Percentiles rank a stretch among this genome's conserved stretches.
These are phyloP conservation scores for Crithidia mellificae DNA, from an alignment of 208 protist genomes.

Conservation along the genomic window DNA sequence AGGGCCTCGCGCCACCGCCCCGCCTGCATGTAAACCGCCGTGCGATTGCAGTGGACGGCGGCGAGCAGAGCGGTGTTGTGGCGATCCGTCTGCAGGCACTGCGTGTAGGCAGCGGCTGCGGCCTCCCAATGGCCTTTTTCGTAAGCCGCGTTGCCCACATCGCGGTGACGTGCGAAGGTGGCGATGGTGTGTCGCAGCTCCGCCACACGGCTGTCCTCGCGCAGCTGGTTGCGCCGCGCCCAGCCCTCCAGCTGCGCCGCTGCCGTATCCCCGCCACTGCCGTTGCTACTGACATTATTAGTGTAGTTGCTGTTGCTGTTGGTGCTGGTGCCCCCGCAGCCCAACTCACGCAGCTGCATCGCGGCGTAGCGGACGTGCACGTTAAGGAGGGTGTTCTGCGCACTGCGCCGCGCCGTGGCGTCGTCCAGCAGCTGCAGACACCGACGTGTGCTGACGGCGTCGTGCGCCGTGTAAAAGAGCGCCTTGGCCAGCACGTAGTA, in stretches of 20 bases:
- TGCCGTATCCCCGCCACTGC: conserved; percentile 1
- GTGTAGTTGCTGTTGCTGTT: no score
- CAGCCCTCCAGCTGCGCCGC: conserved; percentile 37
- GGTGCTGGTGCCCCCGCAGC: no score
- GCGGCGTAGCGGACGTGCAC: conserved; percentile 30
- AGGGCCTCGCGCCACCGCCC: conserved; percentile 63
- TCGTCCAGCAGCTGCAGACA: conserved; percentile 49
- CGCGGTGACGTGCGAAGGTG: conserved; percentile 62
- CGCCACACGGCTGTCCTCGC: conserved; percentile 48
- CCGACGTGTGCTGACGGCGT: conserved; percentile 46
- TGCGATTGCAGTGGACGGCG: conserved; percentile 78
- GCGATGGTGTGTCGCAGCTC: conserved; percentile 58
- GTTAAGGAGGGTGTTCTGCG: conserved; percentile 38
- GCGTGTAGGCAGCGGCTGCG: conserved; percentile 64
- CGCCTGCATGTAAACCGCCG: conserved; percentile 78
- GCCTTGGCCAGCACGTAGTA: conserved; percentile 67
- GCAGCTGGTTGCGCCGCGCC: conserved; percentile 25
- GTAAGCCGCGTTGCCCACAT: conserved; percentile 77
- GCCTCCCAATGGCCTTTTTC: conserved; percentile 50
- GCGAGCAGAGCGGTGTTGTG: conserved; percentile 65
- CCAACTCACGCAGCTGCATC: conserved; percentile 18
- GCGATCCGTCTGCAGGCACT: conserved; percentile 62
- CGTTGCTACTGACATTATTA: neutral
- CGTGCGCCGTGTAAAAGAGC: conserved; percentile 77
- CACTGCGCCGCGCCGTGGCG: conserved; percentile 28